These are phyloP conservation scores for Excoecaria cochinchinensis DNA, from an alignment of 345 rosid species.

Conservation along the genomic window DNA sequence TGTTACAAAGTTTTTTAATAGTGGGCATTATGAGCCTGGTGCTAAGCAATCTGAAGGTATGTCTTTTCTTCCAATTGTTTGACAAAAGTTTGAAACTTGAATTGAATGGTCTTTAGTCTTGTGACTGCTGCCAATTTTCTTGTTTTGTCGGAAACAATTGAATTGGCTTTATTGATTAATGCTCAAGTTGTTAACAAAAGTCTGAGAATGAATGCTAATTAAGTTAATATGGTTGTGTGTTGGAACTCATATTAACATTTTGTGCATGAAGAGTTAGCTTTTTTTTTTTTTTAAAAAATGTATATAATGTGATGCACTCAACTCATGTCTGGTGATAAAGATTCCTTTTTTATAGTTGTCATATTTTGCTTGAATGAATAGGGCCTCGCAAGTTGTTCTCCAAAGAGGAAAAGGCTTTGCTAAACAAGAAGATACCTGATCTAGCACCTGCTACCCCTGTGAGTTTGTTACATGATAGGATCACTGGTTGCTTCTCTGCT, in stretches of 20 bases:
- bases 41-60: slow-evolving; percentile 59
- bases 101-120: background rate
- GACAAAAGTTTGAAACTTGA: background rate
- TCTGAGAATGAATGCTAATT: background rate
- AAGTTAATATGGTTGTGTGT: background rate
- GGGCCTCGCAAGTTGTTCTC: slow-evolving; percentile 69
- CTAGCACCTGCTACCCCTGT: slow-evolving; percentile 72
- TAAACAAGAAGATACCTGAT: slow-evolving; percentile 70
- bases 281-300: background rate
- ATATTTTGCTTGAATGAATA: slow-evolving; percentile 27
- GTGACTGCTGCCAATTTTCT: background rate
- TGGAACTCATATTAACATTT: background rate
- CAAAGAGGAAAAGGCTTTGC: slow-evolving; percentile 71
- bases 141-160: background rate
- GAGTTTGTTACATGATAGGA: slow-evolving; percentile 33
- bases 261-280: background rate
- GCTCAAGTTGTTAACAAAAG: background rate
- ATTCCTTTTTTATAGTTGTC: background rate
- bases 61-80: background rate
- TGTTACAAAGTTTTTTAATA: slow-evolving; percentile 59
- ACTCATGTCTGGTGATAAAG: background rate
- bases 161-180: background rate
- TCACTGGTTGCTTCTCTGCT: background rate
- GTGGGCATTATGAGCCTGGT: slow-evolving; percentile 55
- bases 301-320: background rate